Evolutionary conservation across 139 green algal species (phyloP), one percentile per base, ranked within the genome.

Genomic region (Auxenochlorella pyrenoidosa): DNA sequence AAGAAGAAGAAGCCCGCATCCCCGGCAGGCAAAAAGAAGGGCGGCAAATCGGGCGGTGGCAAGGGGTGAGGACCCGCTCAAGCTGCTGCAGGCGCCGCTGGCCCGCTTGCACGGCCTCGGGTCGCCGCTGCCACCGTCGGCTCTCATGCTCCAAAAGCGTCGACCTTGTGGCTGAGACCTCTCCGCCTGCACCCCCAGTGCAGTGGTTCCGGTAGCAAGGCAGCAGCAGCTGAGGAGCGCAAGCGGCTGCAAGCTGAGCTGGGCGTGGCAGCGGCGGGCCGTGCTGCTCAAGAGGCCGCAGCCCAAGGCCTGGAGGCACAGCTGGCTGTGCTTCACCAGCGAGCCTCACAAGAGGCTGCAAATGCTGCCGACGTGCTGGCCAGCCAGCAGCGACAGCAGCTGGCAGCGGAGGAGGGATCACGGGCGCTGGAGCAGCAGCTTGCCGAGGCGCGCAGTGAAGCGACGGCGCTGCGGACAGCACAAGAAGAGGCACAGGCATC

Each of bases 321-420:
- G 81, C 63, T 86, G 41, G 81, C 81, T 3, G 81, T 43, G 63
- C 41, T 78, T 30, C 81, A 63, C 40, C 32, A 60, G 41, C 81
- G 65, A 3, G 40, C 60, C 22, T 5, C 40, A 3, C 30, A 22
- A 3, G 81, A 76, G 26, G 38, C 30, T 0, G 81, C 81, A 16
- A 76, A 63, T 2, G 43, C 40, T 18, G 19, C 41, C 2, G 83
- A 88, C 44, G 83, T 88, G 72, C 83, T 88, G 34, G 22, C 68
- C 41, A 73, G 38, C 58, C 83, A 88, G 72, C 83, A 88, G 83
- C 54, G 72, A 26, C 51, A 76, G 72, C 36, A 60, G 72, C 54
- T 28, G 10, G 22, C 10, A 34, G 34, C 80, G 58, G 2, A 75
- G 38, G 72, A 75, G 15, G 58, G 2, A 16, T 59, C 73, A 1